Evolutionary conservation across 176 grass and related monocot species (phyloP).

Genomic region (Lolium rigidum): DNA sequence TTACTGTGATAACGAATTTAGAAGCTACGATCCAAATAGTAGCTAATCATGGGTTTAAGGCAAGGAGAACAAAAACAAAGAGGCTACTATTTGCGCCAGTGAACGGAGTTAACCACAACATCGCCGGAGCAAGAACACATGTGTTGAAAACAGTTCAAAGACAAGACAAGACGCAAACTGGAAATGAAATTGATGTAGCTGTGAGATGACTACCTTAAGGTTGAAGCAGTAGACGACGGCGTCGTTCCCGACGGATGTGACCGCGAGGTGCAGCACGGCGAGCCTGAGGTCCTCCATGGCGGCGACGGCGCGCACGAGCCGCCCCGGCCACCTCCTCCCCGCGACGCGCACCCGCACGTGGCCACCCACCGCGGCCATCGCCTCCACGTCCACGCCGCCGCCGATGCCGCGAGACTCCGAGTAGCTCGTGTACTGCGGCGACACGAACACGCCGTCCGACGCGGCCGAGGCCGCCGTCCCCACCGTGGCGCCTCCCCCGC

Average conservation of each 20-base stretch:
- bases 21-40: too few relatives aligned
- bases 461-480: conserved; percentile 27
- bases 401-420: conserved; percentile 31
- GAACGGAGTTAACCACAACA: neutral
- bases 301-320: conserved; percentile 58
- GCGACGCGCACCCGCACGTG: conserved; percentile 86
- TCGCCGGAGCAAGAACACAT: neutral
- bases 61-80: neutral
- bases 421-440: conserved; percentile 88
- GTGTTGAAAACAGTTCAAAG: neutral
- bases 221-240: conserved; percentile 87
- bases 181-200: neutral
- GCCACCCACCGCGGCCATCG: conserved; percentile 65
- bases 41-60: too few relatives aligned
- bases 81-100: neutral
- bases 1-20: too few relatives aligned
- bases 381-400: conserved; percentile 61
- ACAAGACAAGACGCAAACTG: neutral
- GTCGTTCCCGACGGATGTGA: conserved; percentile 60
- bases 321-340: conserved; percentile 54
- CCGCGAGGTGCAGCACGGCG: conserved; percentile 80
- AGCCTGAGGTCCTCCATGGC: conserved; percentile 81
- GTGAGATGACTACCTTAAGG: conserved; percentile 64
- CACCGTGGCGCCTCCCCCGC: neutral
- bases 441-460: conserved; percentile 74